Conservation (phyloP, 176 grass and related monocot species). For the Hsuehochloa calcarea region DNA sequence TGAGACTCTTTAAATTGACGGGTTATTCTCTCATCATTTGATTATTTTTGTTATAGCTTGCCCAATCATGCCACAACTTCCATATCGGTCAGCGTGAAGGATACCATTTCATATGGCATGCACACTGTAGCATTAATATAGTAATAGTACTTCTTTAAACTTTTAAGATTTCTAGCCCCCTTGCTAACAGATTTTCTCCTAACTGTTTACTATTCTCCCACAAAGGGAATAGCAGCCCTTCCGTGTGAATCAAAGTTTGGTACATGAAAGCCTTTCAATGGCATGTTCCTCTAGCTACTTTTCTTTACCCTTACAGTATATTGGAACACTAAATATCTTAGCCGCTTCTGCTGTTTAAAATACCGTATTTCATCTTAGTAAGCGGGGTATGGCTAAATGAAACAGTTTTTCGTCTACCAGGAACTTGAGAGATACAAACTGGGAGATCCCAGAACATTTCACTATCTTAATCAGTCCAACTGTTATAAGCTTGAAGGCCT, state of each 20-base stretch:
- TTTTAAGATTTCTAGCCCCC: background rate
- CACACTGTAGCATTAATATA: background rate
- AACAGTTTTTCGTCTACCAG: constrained; percentile 37
- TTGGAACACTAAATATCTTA: background rate
- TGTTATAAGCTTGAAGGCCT: constrained; percentile 83
- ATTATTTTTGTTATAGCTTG: background rate
- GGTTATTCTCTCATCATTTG: background rate
- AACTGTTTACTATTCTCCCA: constrained; percentile 1
- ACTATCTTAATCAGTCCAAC: constrained; percentile 94
- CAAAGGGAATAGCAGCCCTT: background rate
- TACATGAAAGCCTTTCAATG: background rate
- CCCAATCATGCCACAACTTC: background rate
- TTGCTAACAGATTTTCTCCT: background rate
- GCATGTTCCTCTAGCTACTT: background rate
- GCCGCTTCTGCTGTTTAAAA: background rate
- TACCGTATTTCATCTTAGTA: background rate
- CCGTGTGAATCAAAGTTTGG: constrained; percentile 2
- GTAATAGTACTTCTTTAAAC: background rate
- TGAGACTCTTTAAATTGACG: background rate
- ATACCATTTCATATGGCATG: background rate
- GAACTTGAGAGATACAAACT: constrained; percentile 86
- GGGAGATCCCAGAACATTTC: constrained; percentile 75
- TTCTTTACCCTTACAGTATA: background rate
- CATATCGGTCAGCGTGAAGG: background rate
- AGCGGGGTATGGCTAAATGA: constrained; percentile 4